phyloP scores from a whole-genome alignment of 2,329 filamentous ascomycete genomes.

The Aspergillus udagawae region DNA sequence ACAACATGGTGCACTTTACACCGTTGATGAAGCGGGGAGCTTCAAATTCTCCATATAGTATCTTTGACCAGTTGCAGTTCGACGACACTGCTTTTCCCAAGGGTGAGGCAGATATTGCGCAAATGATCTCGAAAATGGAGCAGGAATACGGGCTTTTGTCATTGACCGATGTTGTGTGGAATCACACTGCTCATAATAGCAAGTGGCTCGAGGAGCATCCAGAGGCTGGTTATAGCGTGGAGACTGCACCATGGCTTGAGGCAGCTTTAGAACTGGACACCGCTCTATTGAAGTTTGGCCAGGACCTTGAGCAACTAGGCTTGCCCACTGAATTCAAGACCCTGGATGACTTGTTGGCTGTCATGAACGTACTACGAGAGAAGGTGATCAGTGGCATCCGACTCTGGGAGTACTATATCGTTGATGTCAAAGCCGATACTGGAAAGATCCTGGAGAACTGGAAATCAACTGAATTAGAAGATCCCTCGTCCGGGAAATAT shows the following conservation, averaged over 20 bases:
- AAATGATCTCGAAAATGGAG: slow-evolving; percentile 77
- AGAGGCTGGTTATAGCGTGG: slow-evolving; percentile 90
- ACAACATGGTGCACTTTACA: slow-evolving; percentile 99
- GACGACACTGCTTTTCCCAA: slow-evolving; percentile 77
- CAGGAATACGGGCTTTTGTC: slow-evolving; percentile 78
- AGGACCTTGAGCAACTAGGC: slow-evolving; percentile 61
- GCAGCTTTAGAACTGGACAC: slow-evolving; percentile 71
- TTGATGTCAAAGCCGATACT: slow-evolving; percentile 71
- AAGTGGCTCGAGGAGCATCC: slow-evolving; percentile 92
- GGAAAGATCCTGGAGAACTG: slow-evolving; percentile 68
- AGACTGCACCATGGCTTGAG: slow-evolving; percentile 72
- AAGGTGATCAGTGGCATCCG: slow-evolving; percentile 72
- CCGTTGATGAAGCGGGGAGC: slow-evolving; percentile 81
- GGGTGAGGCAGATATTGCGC: slow-evolving; percentile 75
- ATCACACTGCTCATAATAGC: slow-evolving; percentile 95
- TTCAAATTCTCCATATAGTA: slow-evolving; percentile 96
- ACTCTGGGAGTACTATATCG: slow-evolving; percentile 90
- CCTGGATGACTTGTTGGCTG: slow-evolving; percentile 67
- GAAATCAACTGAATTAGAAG: slow-evolving; percentile 45
- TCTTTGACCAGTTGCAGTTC: slow-evolving; percentile 87
- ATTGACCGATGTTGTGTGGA: slow-evolving; percentile 94
- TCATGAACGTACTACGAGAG: slow-evolving; percentile 81
- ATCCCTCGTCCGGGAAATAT: slow-evolving; percentile 13
- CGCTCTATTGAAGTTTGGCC: slow-evolving; percentile 63
- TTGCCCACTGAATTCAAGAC: slow-evolving; percentile 71